Base-by-base conservation (phyloP, 495 filamentous ascomycete genomes). In the Neurospora sp. region DNA sequence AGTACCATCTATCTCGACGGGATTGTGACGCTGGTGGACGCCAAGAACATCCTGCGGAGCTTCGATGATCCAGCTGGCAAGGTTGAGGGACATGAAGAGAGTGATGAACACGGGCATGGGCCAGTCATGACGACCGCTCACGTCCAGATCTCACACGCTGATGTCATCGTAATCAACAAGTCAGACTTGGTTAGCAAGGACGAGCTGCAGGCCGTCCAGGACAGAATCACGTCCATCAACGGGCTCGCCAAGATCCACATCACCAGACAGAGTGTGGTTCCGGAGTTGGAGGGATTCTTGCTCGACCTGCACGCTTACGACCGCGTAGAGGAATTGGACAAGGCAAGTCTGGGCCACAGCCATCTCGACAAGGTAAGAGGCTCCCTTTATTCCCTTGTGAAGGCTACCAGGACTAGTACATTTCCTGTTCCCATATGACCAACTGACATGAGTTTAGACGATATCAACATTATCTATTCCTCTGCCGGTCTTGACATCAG, bases 1-100 rank as follows among this genome's bases (percentile, higher is more conserved):
- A 97, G 94, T 80, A 93, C 90, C 20, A 97, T 99, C 75, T 98
- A 95, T 80, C 89, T 99, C 12, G 96, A 99, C 79, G 96, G 96
- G 18, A 97, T 99, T 69, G 93, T 99, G 53, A 98, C 96, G 4
- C 85, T 99, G 2, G 93, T 98, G 70, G 96, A 99, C 82, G 95
- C 96, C 42, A 94, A 94, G 81, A 98, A 98, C 76, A 91, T 98
- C 40, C 79, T 94, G 0, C 87, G 85, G 48, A 91, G 89, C 71
- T 86, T 99, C 12, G 92, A 97, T 71, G 93, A 97, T 74, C 87
- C 89, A 9, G 82, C 88, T 0, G 86, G 87, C 0, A 89, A 90
- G 68, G 87, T 89, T 5, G 82, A 86, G n/a, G 85, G 85, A 3
- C 80, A 88, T 27, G 85, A 89, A 68, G 85, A 89, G 61, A 81